These are phyloP conservation scores for Phycomyces blakesleeanus DNA, from an alignment of 192 early-diverging fungal species.

Conservation along the genomic window DNA sequence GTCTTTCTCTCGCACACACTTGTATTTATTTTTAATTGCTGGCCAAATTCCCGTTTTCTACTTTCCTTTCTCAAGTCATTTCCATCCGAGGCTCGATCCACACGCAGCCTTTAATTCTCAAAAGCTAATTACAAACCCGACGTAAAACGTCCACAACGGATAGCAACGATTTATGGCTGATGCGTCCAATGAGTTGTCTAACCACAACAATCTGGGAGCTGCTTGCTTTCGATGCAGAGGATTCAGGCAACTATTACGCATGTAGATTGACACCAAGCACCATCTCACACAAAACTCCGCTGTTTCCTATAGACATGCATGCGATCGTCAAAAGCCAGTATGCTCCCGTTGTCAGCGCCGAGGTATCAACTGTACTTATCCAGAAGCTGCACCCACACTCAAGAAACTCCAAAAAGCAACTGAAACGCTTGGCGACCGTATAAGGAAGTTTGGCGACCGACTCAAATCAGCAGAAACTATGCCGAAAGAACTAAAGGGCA, in stretches of 20 bases:
- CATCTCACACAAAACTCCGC: not conserved
- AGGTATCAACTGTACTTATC: conserved; percentile 34
- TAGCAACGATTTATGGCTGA: conserved; percentile 19
- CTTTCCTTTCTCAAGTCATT: conserved; percentile 3
- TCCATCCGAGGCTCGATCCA: not conserved
- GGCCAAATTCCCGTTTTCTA: not conserved
- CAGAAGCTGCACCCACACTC: conserved; percentile 39
- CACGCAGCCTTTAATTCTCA: not conserved
- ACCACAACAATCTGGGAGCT: conserved; percentile 24
- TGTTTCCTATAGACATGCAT: conserved; percentile 29
- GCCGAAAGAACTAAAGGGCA: conserved; percentile 13
- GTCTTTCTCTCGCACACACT: not conserved
- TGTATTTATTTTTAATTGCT: not conserved
- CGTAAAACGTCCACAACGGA: not conserved
- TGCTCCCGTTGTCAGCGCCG: conserved; percentile 36
- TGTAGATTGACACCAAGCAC: not conserved
- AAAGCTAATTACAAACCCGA: not conserved
- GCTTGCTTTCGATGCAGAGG: conserved; percentile 40
- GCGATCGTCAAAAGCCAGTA: conserved; percentile 33
- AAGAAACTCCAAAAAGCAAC: conserved; percentile 42
- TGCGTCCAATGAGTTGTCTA: conserved; percentile 8
- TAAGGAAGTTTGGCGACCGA: conserved; percentile 37
- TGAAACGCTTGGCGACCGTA: conserved; percentile 36
- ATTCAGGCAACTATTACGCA: conserved; percentile 28
- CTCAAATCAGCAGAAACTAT: conserved; percentile 27